Evolutionary conservation across 768 basidiomycete genomes (phyloP), one percentile per base, ranked within the genome.

Genomic region (Boletales sp.): DNA sequence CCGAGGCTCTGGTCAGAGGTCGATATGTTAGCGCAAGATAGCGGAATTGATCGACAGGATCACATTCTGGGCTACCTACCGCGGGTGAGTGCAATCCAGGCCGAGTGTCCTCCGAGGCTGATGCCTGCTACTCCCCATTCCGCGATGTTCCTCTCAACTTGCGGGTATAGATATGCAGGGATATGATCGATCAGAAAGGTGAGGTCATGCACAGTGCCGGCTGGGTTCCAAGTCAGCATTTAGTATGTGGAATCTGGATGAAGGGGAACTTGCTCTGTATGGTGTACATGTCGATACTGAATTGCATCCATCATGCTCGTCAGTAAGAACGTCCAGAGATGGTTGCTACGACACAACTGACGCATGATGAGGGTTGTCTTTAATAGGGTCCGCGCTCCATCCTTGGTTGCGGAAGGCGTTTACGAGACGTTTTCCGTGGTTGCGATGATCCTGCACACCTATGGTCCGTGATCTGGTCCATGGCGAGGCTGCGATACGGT

Each of bases 101-200:
- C 75, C 0, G 89, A 77, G 63, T 97, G 91, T 0, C 91, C 92
- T 1, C 92, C 93, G 1, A 97, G 79, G 52, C 86, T 89, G 56
- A 86, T 75, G 0, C 93, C 93, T 0, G 80, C 77, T 4, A 87
- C 73, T 11, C 82, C 81, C 84, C 86, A 97, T 48, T 81, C 75
- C 7, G 69, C 74, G 34, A 94, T 76, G 13, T 59, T 63, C 24
- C 80, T 74, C 55, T 90, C 83, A 11, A 71, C 81, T 12, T 69
- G 55, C 0, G 91, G 90, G 61, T 85, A 94, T 9, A 94, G 65
- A 61, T 84, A 86, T 0, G 82, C 67, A 1, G 86, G 82, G 4
- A 94, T 73, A 57, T 88, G 84, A 62, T 94, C 90, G 45, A 93
- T 86, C 50, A 94, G 65, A 69, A 86, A 84, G 0, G 86, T 86